phyloP scores from a whole-genome alignment of 306 rosid species.

The Casuarina cunninghamiana region DNA sequence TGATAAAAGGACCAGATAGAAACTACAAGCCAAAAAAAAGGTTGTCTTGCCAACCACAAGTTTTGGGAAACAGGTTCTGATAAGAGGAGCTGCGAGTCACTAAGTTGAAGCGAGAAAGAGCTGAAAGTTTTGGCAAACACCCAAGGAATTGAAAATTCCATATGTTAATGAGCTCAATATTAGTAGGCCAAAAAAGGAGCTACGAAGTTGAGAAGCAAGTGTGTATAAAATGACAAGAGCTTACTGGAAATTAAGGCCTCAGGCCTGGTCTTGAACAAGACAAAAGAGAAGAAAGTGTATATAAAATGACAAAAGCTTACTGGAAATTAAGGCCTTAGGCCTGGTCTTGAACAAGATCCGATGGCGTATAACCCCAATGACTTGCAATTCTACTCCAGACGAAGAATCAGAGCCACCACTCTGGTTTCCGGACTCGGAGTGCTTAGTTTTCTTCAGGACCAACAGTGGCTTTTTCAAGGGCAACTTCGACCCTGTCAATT shows the following conservation, averaged over 20 bases:
- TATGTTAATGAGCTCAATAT: too few species aligned
- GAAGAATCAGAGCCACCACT: slow-evolving; percentile 7
- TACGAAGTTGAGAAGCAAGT: not conserved
- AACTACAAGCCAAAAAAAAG: too few species aligned
- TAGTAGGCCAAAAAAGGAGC: too few species aligned
- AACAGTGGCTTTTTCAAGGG: slow-evolving; percentile 75
- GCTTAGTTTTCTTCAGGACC: slow-evolving; percentile 73
- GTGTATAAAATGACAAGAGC: not conserved
- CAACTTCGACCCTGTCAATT: slow-evolving; percentile 75
- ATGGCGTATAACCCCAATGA: slow-evolving; percentile 71
- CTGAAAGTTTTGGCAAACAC: too few species aligned
- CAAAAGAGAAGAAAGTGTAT: too few species aligned
- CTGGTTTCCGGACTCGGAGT: slow-evolving; percentile 14
- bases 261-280: slow-evolving; percentile 88
- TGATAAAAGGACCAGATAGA: too few species aligned
- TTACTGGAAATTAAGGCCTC: slow-evolving; percentile 85
- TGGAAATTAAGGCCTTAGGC: slow-evolving; percentile 85
- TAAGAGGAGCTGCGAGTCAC: too few species aligned
- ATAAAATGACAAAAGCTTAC: slow-evolving; percentile 30
- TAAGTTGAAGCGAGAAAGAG: too few species aligned
- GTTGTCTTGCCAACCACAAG: too few species aligned
- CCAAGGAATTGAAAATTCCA: too few species aligned
- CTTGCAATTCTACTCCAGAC: slow-evolving; percentile 55
- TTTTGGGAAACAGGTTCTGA: too few species aligned
- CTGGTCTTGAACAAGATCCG: slow-evolving; percentile 82